A percentile compares a stretch with the other conserved stretches of the same genome.
Conservation (phyloP, 192 early-diverging fungal genomes). For the Coemansia sp. region DNA sequence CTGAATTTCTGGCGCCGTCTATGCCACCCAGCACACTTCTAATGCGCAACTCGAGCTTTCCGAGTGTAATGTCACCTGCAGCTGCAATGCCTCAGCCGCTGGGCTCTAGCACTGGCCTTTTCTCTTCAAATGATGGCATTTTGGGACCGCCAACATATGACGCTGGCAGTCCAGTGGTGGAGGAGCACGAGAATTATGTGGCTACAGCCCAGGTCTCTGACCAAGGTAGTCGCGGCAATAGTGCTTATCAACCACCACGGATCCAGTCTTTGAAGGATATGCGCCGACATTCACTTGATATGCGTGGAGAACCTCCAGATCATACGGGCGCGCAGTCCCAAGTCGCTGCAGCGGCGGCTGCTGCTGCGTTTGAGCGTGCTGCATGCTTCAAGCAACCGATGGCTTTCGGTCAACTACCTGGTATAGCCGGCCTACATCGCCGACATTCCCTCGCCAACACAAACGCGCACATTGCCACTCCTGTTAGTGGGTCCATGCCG, state of each 20-base stretch:
- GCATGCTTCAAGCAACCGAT: slow-evolving; percentile 20
- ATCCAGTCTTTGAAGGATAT: slow-evolving; percentile 42
- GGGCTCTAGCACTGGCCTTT: slow-evolving; percentile 2
- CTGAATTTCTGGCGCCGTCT: slow-evolving; percentile 9
- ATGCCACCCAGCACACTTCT: slow-evolving; percentile 18
- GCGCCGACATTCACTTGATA: slow-evolving; percentile 34
- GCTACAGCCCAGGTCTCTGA: background rate
- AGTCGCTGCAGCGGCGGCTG: slow-evolving; percentile 20
- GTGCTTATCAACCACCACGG: slow-evolving; percentile 20
- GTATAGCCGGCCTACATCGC: slow-evolving; percentile 30
- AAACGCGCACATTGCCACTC: background rate
- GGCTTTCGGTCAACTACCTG: slow-evolving; percentile 23
- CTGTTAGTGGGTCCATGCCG: slow-evolving; percentile 9
- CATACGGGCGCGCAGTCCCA: slow-evolving; percentile 7
- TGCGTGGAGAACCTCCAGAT: slow-evolving; percentile 1
- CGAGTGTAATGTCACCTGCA: slow-evolving; percentile 12
- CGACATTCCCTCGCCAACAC: slow-evolving; percentile 43
- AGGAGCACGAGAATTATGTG: background rate
- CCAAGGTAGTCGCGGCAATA: background rate
- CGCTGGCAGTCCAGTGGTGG: background rate
- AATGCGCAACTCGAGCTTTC: slow-evolving; percentile 43
- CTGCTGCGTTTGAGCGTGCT: slow-evolving; percentile 25
- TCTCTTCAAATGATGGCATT: slow-evolving; percentile 7
- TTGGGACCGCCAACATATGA: slow-evolving; percentile 17
- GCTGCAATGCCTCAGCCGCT: slow-evolving; percentile 9